Evolutionary conservation across 2,329 filamentous ascomycete genomes (phyloP).

Genomic region (Onygenales sp.): DNA sequence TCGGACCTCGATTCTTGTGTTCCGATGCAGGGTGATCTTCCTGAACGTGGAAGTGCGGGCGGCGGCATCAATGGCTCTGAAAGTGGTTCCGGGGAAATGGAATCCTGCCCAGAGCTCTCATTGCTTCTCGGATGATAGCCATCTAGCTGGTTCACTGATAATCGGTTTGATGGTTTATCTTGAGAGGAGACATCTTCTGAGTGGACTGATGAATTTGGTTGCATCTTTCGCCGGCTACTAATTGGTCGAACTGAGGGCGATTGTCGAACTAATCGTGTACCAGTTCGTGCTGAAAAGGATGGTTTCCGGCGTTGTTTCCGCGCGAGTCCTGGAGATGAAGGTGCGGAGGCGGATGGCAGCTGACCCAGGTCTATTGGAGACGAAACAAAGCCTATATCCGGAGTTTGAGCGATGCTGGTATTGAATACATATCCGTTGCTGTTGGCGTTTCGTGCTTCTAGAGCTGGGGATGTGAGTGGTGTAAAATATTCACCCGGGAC

Average conservation of each 20-base stretch:
- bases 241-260: constrained; percentile 36
- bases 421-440: constrained; percentile 27
- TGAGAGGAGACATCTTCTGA: constrained; percentile 27
- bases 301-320: constrained; percentile 31
- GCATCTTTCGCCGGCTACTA: constrained; percentile 24
- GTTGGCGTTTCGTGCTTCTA: constrained; percentile 36
- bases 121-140: constrained; percentile 27
- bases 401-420: constrained; percentile 19
- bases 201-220: constrained; percentile 18
- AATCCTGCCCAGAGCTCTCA: constrained; percentile 38
- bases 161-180: constrained; percentile 16
- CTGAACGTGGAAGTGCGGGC: constrained; percentile 34
- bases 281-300: constrained; percentile 24
- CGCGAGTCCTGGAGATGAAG: constrained; percentile 24
- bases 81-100: constrained; percentile 41
- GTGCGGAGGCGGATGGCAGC: constrained; percentile 21
- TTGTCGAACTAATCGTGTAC: constrained; percentile 30
- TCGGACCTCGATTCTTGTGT: constrained; percentile 21
- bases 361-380: constrained; percentile 31
- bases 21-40: constrained; percentile 30
- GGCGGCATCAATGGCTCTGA: constrained; percentile 42
- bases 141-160: constrained; percentile 17
- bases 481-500: constrained; percentile 42
- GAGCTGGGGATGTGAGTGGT: constrained; percentile 41
- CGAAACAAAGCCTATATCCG: constrained; percentile 31